Conservation (phyloP, 2,329 filamentous ascomycete genomes). For the Paraphoma sp. region DNA sequence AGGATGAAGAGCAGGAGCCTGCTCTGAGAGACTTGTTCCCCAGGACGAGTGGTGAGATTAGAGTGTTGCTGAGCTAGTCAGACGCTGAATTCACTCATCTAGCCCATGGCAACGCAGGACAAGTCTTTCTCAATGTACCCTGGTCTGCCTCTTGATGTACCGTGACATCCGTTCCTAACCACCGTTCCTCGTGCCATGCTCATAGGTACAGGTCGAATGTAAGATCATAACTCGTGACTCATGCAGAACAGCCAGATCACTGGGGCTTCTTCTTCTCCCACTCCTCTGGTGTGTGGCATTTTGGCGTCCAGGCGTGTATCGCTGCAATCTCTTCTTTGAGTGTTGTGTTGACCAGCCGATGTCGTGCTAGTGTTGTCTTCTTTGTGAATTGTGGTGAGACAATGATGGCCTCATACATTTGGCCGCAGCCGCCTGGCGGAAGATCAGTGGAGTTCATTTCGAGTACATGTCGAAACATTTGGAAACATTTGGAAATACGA, state of each 20-base stretch:
- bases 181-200: neutral
- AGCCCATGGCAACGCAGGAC: neutral
- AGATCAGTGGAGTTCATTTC: no score
- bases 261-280: conserved; percentile 72
- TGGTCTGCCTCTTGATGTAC: neutral
- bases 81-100: neutral
- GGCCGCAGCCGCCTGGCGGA: conserved; percentile 69
- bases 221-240: conserved; percentile 1
- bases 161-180: no score
- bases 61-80: conserved; percentile 65
- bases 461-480: no score
- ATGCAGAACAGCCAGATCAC: conserved; percentile 8
- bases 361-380: conserved; percentile 76
- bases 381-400: conserved; percentile 61
- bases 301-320: conserved; percentile 95
- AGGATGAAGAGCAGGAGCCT: conserved; percentile 46
- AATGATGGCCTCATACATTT: conserved; percentile 73
- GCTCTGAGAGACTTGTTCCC: conserved; percentile 65
- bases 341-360: conserved; percentile 82
- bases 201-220: neutral
- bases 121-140: neutral
- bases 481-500: no score
- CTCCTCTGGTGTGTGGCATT: conserved; percentile 90
- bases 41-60: conserved; percentile 68
- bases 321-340: conserved; percentile 86